These are phyloP conservation scores for Nemophila menziesii DNA, from an alignment of 257 asterid species.

Conservation along the genomic window DNA sequence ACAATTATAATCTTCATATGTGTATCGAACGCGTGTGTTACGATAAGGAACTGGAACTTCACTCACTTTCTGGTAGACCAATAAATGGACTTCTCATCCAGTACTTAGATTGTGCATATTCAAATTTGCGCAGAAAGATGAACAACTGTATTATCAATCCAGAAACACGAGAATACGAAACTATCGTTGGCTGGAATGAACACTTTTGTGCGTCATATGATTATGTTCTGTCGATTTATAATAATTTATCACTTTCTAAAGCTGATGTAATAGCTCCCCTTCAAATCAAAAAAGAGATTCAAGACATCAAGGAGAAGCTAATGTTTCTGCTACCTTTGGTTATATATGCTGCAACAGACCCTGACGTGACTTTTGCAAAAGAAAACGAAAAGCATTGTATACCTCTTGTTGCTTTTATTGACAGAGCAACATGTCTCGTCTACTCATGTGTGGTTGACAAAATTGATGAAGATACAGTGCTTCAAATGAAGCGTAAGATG, in stretches of 20 bases:
- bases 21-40: neutral
- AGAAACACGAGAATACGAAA: neutral
- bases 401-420: neutral
- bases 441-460: neutral
- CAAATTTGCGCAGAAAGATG: neutral
- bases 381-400: neutral
- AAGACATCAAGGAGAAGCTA: neutral
- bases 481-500: neutral
- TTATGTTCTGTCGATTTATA: neutral
- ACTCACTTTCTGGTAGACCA: neutral
- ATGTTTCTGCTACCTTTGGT: neutral
- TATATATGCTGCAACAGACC: neutral
- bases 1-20: neutral
- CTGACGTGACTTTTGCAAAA: neutral
- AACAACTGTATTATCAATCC: neutral
- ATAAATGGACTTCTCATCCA: neutral
- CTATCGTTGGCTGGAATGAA: neutral
- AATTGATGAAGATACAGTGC: neutral
- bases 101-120: neutral
- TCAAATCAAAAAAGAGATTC: neutral
- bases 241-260: too few species aligned
- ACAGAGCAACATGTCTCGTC: neutral
- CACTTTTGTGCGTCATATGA: neutral
- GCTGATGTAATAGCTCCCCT: neutral
- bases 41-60: neutral